Conservation (phyloP, 768 basidiomycete species). For the Phlebiopsis flavidoalba region DNA sequence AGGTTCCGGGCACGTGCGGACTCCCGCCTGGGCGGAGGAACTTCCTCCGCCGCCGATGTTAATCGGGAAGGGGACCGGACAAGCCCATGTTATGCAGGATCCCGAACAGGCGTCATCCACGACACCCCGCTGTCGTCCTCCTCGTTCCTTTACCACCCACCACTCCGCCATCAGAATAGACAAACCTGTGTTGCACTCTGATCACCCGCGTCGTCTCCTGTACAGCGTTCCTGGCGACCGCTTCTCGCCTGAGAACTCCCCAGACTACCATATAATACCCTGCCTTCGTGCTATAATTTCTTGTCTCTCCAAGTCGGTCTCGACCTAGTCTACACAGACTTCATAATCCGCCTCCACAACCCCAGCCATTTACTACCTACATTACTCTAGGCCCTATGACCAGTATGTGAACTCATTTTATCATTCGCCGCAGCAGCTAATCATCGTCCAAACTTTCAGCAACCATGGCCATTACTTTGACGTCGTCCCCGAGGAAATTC, state of each 20-base stretch:
- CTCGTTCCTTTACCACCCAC: neutral
- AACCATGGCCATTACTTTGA: conserved; percentile 19
- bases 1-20: neutral
- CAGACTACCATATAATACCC: neutral
- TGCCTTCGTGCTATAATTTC: neutral
- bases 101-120: neutral
- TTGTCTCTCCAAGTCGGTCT: neutral
- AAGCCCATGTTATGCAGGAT: neutral
- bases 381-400: neutral
- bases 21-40: neutral
- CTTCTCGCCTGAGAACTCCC: neutral
- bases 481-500: conserved; percentile 37
- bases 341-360: neutral
- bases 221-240: neutral
- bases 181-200: neutral
- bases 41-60: neutral
- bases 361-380: neutral
- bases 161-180: neutral
- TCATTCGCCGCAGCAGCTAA: no score
- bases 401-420: neutral
- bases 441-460: neutral
- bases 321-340: neutral
- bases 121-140: neutral
- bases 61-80: neutral
- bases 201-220: neutral